Base-by-base conservation (phyloP, 495 filamentous ascomycete species). In the Hyaloscypha finlandica region DNA sequence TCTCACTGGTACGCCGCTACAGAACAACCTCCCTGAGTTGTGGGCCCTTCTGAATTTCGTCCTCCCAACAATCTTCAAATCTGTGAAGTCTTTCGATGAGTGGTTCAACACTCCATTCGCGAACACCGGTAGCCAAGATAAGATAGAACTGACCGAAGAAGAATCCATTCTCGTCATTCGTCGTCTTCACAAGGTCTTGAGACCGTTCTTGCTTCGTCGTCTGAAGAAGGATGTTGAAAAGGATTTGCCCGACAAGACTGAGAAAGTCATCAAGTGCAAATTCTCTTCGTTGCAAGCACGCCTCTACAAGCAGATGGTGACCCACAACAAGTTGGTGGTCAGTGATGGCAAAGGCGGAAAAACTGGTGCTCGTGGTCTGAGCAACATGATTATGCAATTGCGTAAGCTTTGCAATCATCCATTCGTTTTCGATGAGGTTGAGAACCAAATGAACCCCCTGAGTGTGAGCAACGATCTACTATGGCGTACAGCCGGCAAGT, bases 91-190 rank as follows among this genome's bases (percentile, higher is more conserved):
- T 9, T 99, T 99, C 72, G 95, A 99, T 77, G 95, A 99, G 77
- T 99, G 95, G 95, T 99, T 99, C 84, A 98, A 97, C 77, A 98
- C 95, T 3, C 95, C 95, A 0, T 99, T 99, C 76, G 96, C 96
- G 59, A 99, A 99, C 77, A 98, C 96, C 11, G 95, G 95, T 78
- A 89, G 91, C 57, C 93, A 97, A 76, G 95, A 99, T 74, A 97
- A 94, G 81, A 99, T 99, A 91, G 94, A 97, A 65, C 83, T 99
- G 64, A 94, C 90, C 12, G 95, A 99, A 93, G 95, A 99, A 96
- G 96, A 99, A 77, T 92, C 96, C 74, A 85, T 99, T 78, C 91
- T 99, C 68, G 92, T 99, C 71, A 99, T 99, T 84, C 92, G 94
- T 75, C 94, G 95, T 81, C 84, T 99, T 67, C 95, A 99, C 78